These are phyloP conservation scores for Citrullus colocynthis DNA, from an alignment of 306 rosid species.

Conservation along the genomic window DNA sequence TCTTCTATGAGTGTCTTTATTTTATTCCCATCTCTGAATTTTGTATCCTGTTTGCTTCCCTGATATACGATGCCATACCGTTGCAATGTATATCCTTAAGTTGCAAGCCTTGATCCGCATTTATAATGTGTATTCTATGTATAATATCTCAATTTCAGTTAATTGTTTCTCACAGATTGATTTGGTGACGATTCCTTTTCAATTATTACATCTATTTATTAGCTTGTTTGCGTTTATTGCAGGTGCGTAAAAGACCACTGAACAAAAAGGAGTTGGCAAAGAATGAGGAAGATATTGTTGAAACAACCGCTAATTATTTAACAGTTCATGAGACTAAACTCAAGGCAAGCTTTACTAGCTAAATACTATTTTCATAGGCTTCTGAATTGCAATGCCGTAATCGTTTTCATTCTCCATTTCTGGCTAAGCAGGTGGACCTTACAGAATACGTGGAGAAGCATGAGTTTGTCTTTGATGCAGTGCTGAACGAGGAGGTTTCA, in stretches of 20 bases:
- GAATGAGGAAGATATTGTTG: constrained; percentile 92
- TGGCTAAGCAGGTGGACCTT: constrained; percentile 72
- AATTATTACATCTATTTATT: constrained; percentile 1
- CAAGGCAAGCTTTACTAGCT: constrained; percentile 38
- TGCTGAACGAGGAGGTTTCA: constrained; percentile 89
- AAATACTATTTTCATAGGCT: not conserved
- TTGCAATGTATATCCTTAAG: not conserved
- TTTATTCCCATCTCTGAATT: not conserved
- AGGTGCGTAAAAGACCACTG: constrained; percentile 97
- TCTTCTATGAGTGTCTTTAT: constrained; percentile 2
- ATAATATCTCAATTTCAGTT: not conserved
- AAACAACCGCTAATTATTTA: constrained; percentile 57
- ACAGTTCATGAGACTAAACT: constrained; percentile 95
- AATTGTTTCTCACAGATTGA: not conserved
- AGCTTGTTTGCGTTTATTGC: constrained; percentile 17
- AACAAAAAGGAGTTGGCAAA: constrained; percentile 87
- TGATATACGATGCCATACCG: constrained; percentile 1
- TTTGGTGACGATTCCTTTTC: not conserved
- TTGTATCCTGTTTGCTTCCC: not conserved
- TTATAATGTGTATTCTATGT: not conserved
- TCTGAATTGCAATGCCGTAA: not conserved
- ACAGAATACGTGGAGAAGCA: constrained; percentile 89
- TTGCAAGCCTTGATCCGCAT: not conserved
- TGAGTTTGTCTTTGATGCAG: constrained; percentile 96
- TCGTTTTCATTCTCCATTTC: not conserved